These are phyloP conservation scores for Yamadazyma membranifaciens DNA, from an alignment of 1,139 yeast species.

Conservation along the genomic window DNA sequence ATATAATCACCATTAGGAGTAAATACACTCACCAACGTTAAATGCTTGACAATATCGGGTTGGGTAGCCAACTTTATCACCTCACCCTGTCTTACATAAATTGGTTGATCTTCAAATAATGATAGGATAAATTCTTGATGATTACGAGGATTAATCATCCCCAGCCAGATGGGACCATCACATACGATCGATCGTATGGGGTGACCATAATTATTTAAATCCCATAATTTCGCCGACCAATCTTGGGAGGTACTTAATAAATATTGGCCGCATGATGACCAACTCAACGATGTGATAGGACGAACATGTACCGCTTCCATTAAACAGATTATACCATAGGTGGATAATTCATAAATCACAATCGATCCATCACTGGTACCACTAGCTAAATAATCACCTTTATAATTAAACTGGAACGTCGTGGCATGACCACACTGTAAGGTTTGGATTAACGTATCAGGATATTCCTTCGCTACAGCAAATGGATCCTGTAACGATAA, in stretches of 20 bases:
- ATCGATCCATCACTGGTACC: conserved; percentile 82
- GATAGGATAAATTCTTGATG: conserved; percentile 46
- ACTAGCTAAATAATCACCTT: conserved; percentile 87
- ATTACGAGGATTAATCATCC: conserved; percentile 54
- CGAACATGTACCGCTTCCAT: conserved; percentile 63
- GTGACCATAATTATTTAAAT: conserved; percentile 40
- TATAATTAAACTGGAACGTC: conserved; percentile 64
- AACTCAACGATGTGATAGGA: conserved; percentile 71
- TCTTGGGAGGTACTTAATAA: conserved; percentile 78
- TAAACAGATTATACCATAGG: conserved; percentile 50
- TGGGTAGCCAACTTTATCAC: conserved; percentile 25
- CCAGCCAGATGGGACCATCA: conserved; percentile 74
- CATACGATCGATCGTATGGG: conserved; percentile 47
- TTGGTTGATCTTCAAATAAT: conserved; percentile 53
- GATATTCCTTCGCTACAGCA: conserved; percentile 88
- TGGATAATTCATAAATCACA: conserved; percentile 71
- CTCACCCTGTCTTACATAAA: conserved; percentile 46
- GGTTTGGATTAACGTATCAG: conserved; percentile 74
- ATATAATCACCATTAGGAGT: conserved; percentile 51
- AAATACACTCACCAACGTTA: conserved; percentile 35
- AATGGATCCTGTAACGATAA: conserved; percentile 88
- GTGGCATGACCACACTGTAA: conserved; percentile 71
- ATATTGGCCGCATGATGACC: conserved; percentile 77
- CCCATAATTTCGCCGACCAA: conserved; percentile 85
- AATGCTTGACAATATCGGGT: conserved; percentile 21